Conservation (phyloP, 75 land plant species). For the Pinus taeda region DNA sequence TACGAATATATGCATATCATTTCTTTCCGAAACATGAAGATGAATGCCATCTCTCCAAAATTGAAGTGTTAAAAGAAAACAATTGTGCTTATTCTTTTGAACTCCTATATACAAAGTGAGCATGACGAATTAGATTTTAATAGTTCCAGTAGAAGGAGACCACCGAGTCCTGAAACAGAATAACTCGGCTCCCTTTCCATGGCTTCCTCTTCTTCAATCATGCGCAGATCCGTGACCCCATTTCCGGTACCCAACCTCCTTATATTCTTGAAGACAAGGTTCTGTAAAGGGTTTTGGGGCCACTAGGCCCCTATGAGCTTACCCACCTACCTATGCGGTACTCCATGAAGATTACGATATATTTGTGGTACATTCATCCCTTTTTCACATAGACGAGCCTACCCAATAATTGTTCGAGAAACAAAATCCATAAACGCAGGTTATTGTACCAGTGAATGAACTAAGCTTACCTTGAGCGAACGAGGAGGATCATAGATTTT, state of each 20-base stretch:
- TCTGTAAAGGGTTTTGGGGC: slow-evolving; percentile 63
- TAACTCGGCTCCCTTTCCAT: slow-evolving; percentile 70
- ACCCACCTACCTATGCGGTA: slow-evolving; percentile 78
- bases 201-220: slow-evolving; percentile 72
- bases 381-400: slow-evolving; percentile 81
- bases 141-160: slow-evolving; percentile 90
- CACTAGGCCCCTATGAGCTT: slow-evolving; percentile 94
- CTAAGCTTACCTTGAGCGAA: slow-evolving; percentile 69
- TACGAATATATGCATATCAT: too few species aligned
- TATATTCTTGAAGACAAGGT: slow-evolving; percentile 47
- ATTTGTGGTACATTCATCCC: slow-evolving; percentile 76
- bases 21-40: too few species aligned
- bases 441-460: too few species aligned
- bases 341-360: slow-evolving; percentile 53
- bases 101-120: too few species aligned
- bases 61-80: too few species aligned
- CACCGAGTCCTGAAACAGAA: slow-evolving; percentile 71
- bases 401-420: background rate
- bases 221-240: slow-evolving; percentile 68
- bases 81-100: too few species aligned
- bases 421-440: background rate
- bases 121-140: slow-evolving; percentile 87
- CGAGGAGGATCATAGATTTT: slow-evolving; percentile 82
- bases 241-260: slow-evolving; percentile 47
- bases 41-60: too few species aligned